Conservation (phyloP, 2,329 filamentous ascomycete genomes). For the Nothophoma quercina region DNA sequence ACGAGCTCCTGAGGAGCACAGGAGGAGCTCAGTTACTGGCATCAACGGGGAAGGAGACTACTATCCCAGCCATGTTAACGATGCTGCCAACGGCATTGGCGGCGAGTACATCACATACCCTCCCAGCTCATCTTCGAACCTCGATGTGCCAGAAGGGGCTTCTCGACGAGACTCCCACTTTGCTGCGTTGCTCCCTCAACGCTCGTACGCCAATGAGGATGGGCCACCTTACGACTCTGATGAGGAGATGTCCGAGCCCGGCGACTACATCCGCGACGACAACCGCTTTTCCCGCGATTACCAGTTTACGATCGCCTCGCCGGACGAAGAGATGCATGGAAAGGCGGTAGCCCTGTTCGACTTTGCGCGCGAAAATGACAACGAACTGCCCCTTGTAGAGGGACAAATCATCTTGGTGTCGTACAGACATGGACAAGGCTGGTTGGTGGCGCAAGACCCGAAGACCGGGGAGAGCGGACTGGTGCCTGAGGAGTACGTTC, state of each 20-base stretch:
- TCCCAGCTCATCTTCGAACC: constrained; percentile 53
- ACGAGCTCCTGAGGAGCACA: constrained; percentile 40
- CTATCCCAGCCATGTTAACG: constrained; percentile 73
- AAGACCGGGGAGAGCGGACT: constrained; percentile 92
- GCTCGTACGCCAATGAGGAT: constrained; percentile 51
- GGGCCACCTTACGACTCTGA: constrained; percentile 54
- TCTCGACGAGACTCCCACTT: constrained; percentile 63
- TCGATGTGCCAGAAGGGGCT: constrained; percentile 40
- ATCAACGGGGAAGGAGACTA: constrained; percentile 75
- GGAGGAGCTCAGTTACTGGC: constrained; percentile 54
- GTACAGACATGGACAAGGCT: constrained; percentile 94
- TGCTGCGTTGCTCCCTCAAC: constrained; percentile 55
- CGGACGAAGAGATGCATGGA: constrained; percentile 97
- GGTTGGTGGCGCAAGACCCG: constrained; percentile 95
- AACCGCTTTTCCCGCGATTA: constrained; percentile 90
- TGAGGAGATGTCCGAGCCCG: constrained; percentile 57
- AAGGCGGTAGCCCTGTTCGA: constrained; percentile 96
- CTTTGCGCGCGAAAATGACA: constrained; percentile 94
- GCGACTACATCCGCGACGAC: constrained; percentile 66
- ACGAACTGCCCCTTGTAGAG: constrained; percentile 89
- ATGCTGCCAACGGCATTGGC: constrained; percentile 74
- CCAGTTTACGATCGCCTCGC: constrained; percentile 92
- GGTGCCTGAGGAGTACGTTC: constrained; percentile 95
- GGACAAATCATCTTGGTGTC: constrained; percentile 97
- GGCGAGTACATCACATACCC: constrained; percentile 85